Percentiles rank a stretch among this genome's conserved stretches.
Conservation (phyloP, 805 yeast genomes). For the Candida insectorum region DNA sequence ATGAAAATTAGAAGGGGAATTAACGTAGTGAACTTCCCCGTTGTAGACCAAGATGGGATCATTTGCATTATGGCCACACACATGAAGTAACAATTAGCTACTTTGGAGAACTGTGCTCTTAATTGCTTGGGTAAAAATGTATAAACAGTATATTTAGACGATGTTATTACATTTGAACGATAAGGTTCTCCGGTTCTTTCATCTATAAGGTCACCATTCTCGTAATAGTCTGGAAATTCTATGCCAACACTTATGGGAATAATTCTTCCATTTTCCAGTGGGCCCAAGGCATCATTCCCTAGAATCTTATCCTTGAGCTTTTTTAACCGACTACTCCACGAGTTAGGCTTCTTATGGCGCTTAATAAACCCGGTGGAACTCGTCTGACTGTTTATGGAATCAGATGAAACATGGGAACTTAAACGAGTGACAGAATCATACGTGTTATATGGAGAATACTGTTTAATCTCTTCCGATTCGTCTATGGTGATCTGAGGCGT, state of each 20-base stretch:
- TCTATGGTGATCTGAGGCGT: constrained; percentile 23
- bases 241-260: constrained; percentile 62
- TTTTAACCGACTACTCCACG: constrained; percentile 10
- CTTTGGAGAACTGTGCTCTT: constrained; percentile 84
- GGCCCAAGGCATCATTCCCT: constrained; percentile 46
- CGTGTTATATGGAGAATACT: constrained; percentile 10
- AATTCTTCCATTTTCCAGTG: constrained; percentile 66
- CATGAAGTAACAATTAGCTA: constrained; percentile 90
- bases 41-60: constrained; percentile 97
- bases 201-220: constrained; percentile 50
- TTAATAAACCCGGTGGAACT: constrained; percentile 17
- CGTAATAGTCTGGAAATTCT: constrained; percentile 26
- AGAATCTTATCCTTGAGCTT: constrained; percentile 29
- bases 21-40: constrained; percentile 93
- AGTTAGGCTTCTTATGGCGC: constrained; percentile 14
- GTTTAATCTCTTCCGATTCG: constrained; percentile 6
- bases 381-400: constrained; percentile 14
- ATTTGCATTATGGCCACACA: constrained; percentile 88
- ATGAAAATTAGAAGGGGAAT: constrained; percentile 84
- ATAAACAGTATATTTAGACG: constrained; percentile 79
- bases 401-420: constrained; percentile 8
- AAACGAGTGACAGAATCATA: constrained; percentile 22
- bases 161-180: constrained; percentile 66
- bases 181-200: constrained; percentile 66
- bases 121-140: constrained; percentile 87